Evolutionary conservation across 805 yeast genomes (phyloP).

Genomic region (Saccharomycopsis schoenii): DNA sequence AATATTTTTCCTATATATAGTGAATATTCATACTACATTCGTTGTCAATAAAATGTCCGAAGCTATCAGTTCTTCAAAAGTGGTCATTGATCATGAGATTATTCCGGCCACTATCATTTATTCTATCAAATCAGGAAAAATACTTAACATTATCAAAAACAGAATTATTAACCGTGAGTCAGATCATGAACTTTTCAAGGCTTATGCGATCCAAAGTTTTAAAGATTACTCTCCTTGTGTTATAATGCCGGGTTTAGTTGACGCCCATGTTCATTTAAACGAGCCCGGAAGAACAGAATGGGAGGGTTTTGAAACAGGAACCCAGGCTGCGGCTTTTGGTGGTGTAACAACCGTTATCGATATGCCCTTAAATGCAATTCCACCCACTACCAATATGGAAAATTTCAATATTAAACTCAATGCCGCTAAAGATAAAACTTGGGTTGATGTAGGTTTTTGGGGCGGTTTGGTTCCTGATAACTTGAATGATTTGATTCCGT

Average conservation of each 20-base stretch:
- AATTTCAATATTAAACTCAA: slow-evolving; percentile 65
- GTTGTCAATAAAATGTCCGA: slow-evolving; percentile 34
- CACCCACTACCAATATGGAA: slow-evolving; percentile 82
- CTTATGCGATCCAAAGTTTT: slow-evolving; percentile 26
- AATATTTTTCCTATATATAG: neutral
- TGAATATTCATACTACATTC: neutral
- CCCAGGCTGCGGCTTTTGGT: slow-evolving; percentile 89
- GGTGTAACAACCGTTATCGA: slow-evolving; percentile 95
- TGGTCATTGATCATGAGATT: slow-evolving; percentile 38
- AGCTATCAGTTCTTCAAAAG: slow-evolving; percentile 54
- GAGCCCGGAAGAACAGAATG: slow-evolving; percentile 98
- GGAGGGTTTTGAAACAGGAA: slow-evolving; percentile 98
- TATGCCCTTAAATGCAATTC: slow-evolving; percentile 94
- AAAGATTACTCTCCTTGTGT: slow-evolving; percentile 43
- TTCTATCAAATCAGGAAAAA: slow-evolving; percentile 47
- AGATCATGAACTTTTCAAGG: slow-evolving; percentile 29
- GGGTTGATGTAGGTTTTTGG: slow-evolving; percentile 96
- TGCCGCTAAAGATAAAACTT: slow-evolving; percentile 74
- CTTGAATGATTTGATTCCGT: slow-evolving; percentile 56
- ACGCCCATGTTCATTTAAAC: slow-evolving; percentile 87
- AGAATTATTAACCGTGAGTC: slow-evolving; percentile 26
- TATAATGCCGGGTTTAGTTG: slow-evolving; percentile 85
- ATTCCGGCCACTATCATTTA: slow-evolving; percentile 58
- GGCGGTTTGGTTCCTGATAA: slow-evolving; percentile 88
- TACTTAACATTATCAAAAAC: slow-evolving; percentile 38